Evolutionary conservation across 768 basidiomycete genomes (phyloP), one percentile per base, ranked within the genome.

Genomic region (Lentinula sp.): DNA sequence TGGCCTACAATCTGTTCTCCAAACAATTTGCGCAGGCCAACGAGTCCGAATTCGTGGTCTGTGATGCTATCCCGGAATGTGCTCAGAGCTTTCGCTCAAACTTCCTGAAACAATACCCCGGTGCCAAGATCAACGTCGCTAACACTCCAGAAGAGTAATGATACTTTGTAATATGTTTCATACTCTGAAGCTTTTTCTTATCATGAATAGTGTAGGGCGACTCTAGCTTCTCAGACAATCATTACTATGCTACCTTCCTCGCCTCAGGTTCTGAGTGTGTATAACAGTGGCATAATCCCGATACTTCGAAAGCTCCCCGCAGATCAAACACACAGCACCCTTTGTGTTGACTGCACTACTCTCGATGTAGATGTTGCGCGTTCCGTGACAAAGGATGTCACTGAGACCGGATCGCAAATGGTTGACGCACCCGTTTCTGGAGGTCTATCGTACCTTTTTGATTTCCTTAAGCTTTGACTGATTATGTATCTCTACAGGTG

Each of bases 371-470:
- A 77, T 6, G 84, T 89, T 8, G 87, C 94, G 0, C 84, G 84
- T 45, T 72, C 80, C 35, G 85, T 95, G 10, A 83, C 93, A 0
- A 62, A 70, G 9, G 73, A 79, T 23, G 82, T 91, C 0, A 76
- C 74, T 9, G 61, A 67, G 13, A 73, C 79, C 32, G 87, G 89
- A 28, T 91, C 87, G 6, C 74, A 74, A 43, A 93, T 97, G 85
- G 80, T 97, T 20, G 95, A 98, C 70, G 94, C 95, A 5, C 95
- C 95, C 2, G 95, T 98, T 1, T 95, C 93, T 52, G 95, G 95
- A 60, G 95, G 93, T 90, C 72, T 43, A 13, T 36, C 53, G 59
- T 8, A 28, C 58, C 54, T 15, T 42, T 37, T 54, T 63, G 41
- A 57, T 33, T 51, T 32, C 45, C 6, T 36, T 18, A 23, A 28